Evolutionary conservation across 805 yeast species (phyloP).

Genomic region (Cyberlindnera mrakii): DNA sequence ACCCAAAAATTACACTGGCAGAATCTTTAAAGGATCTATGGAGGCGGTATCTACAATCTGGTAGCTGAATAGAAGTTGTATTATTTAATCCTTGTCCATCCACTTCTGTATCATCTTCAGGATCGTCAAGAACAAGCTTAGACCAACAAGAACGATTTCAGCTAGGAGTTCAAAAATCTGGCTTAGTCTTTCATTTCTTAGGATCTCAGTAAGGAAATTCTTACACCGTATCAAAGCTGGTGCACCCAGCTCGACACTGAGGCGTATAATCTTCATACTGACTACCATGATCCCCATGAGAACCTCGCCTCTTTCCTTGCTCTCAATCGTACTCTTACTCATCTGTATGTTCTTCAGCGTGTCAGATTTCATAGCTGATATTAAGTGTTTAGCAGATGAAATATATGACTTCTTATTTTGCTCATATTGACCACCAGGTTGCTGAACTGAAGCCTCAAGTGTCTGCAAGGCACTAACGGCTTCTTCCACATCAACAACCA

Average conservation of each 20-base stretch:
- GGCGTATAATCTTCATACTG: slow-evolving; percentile 6
- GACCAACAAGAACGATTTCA: slow-evolving; percentile 8
- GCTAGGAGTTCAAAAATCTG: slow-evolving; percentile 4
- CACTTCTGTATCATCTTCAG: slow-evolving; percentile 2
- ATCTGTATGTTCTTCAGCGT: background rate
- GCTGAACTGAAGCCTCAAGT: slow-evolving; percentile 4
- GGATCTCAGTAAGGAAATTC: background rate
- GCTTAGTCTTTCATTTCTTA: slow-evolving; percentile 4
- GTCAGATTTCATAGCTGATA: slow-evolving; percentile 4
- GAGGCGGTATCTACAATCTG: slow-evolving; percentile 44
- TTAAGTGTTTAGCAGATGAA: slow-evolving; percentile 3
- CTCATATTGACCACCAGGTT: slow-evolving; percentile 3
- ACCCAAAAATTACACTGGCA: slow-evolving; percentile 46
- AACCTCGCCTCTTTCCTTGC: slow-evolving; percentile 3
- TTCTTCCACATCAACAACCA: slow-evolving; percentile 8
- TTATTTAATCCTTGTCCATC: background rate
- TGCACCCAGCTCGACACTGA: slow-evolving; percentile 8
- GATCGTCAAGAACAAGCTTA: slow-evolving; percentile 4
- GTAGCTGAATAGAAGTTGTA: background rate
- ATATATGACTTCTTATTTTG: slow-evolving; percentile 4
- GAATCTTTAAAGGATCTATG: slow-evolving; percentile 69
- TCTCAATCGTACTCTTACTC: background rate
- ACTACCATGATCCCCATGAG: slow-evolving; percentile 9
- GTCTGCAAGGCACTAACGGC: slow-evolving; percentile 6
- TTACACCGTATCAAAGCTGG: slow-evolving; percentile 3